phyloP scores from a whole-genome alignment of 805 yeast genomes.

The Candida parachauliodes region DNA sequence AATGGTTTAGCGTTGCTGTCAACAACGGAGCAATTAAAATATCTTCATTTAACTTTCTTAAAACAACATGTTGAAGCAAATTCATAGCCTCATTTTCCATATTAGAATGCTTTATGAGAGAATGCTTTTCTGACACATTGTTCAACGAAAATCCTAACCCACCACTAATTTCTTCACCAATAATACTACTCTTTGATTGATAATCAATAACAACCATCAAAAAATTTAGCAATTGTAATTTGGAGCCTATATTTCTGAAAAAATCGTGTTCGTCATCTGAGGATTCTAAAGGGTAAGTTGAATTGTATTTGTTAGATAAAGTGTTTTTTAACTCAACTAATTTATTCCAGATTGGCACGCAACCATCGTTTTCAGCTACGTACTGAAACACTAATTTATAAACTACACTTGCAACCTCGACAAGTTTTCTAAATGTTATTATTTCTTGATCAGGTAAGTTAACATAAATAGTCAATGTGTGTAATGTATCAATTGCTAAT shows the following conservation, averaged over 20 bases:
- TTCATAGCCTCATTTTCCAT: constrained; percentile 69
- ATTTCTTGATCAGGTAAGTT: constrained; percentile 22
- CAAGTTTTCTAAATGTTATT: constrained; percentile 25
- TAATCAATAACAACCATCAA: constrained; percentile 47
- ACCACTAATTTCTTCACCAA: constrained; percentile 13
- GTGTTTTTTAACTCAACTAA: constrained; percentile 52
- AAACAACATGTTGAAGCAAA: constrained; percentile 56
- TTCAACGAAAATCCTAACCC: constrained; percentile 44
- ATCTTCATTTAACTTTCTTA: constrained; percentile 54
- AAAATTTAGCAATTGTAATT: constrained; percentile 70
- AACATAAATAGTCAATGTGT: constrained; percentile 25
- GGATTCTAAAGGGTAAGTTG: constrained; percentile 49
- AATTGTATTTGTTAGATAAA: constrained; percentile 60
- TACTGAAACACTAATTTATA: constrained; percentile 44
- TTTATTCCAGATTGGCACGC: constrained; percentile 49
- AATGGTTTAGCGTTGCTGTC: constrained; percentile 64
- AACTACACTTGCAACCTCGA: constrained; percentile 37
- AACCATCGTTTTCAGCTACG: constrained; percentile 46
- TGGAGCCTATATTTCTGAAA: constrained; percentile 52
- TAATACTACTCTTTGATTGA: constrained; percentile 41
- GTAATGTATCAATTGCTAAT: constrained; percentile 39
- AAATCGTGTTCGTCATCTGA: constrained; percentile 49
- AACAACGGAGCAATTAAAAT: constrained; percentile 51
- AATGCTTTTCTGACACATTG: constrained; percentile 55
- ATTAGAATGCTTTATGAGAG: constrained; percentile 50